phyloP scores from a whole-genome alignment of 352 stramenopile genomes.

The Globisporangium okanoganense region DNA sequence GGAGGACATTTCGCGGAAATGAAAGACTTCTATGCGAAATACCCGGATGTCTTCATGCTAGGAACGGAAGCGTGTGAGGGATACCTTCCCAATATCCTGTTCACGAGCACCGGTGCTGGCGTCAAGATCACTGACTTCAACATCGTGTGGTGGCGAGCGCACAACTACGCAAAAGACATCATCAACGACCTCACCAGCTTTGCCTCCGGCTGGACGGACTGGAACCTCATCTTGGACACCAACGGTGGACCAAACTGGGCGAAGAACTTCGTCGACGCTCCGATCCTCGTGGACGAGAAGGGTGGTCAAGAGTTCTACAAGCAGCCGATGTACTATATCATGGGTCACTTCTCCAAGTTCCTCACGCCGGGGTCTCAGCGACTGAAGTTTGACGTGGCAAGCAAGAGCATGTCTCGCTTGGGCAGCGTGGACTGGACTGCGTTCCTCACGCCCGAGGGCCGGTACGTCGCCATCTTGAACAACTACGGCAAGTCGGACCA shows the following conservation, averaged over 20 bases:
- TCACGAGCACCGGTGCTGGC: conserved; percentile 34
- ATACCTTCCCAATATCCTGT: conserved; percentile 41
- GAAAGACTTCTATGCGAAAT: conserved; percentile 44
- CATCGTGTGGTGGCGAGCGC: conserved; percentile 54
- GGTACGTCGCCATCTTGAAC: conserved; percentile 25
- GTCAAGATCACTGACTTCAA: conserved; percentile 38
- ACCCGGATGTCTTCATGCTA: conserved; percentile 75
- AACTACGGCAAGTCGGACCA: conserved; percentile 34
- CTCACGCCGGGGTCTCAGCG: conserved; percentile 41
- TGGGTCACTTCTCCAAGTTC: conserved; percentile 68
- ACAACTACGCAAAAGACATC: conserved; percentile 79
- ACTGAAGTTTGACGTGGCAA: conserved; percentile 18
- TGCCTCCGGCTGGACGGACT: conserved; percentile 73
- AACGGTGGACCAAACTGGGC: conserved; percentile 71
- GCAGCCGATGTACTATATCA: conserved; percentile 68
- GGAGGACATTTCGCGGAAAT: conserved; percentile 51
- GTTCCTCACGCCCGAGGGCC: conserved; percentile 23
- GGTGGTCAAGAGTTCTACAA: conserved; percentile 52
- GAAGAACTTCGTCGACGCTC: conserved; percentile 62
- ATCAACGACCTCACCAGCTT: conserved; percentile 76
- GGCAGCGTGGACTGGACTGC: conserved; percentile 21
- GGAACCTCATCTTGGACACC: conserved; percentile 72
- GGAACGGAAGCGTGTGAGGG: conserved; percentile 76
- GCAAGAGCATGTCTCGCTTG: conserved; percentile 19
- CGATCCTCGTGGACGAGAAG: conserved; percentile 49